phyloP scores from a whole-genome alignment of 2,329 filamentous ascomycete genomes.

The Aspergillus persii region DNA sequence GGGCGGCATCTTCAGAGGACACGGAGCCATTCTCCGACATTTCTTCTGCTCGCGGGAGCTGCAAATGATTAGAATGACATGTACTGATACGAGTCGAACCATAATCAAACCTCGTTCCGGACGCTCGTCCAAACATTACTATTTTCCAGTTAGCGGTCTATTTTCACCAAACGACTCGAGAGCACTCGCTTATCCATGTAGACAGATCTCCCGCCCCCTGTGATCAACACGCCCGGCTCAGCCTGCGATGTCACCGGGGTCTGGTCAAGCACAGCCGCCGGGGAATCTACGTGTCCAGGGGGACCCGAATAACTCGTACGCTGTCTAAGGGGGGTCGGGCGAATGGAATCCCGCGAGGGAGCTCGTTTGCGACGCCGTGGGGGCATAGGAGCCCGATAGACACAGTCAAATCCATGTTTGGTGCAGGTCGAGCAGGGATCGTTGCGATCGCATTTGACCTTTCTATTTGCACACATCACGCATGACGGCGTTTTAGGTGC shows the following conservation, averaged over 20 bases:
- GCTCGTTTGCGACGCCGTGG: conserved; percentile 7
- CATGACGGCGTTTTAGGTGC: conserved; percentile 5
- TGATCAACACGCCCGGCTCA: conserved; percentile 1
- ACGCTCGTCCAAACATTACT: conserved; percentile 9
- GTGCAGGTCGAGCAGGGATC: conserved; percentile 6
- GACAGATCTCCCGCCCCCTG: conserved; percentile 4
- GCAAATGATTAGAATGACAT: not conserved
- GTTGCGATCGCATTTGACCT: conserved; percentile 9
- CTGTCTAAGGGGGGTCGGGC: no score
- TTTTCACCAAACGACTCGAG: not conserved
- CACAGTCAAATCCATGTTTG: conserved; percentile 1
- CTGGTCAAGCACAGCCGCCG: not conserved
- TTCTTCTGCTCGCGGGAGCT: not conserved
- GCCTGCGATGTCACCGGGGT: not conserved
- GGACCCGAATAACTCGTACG: not conserved
- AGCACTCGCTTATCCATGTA: conserved; percentile 5
- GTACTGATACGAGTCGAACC: no score
- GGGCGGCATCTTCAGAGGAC: not conserved
- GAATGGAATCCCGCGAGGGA: not conserved
- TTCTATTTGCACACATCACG: conserved; percentile 4
- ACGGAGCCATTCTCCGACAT: not conserved
- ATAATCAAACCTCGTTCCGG: conserved; percentile 2
- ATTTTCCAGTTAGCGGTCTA: not conserved
- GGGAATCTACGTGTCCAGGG: not conserved
- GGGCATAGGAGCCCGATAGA: conserved; percentile 3